These are phyloP conservation scores for Lecanicillium sp. DNA, from an alignment of 2,329 filamentous ascomycete species.

Conservation along the genomic window DNA sequence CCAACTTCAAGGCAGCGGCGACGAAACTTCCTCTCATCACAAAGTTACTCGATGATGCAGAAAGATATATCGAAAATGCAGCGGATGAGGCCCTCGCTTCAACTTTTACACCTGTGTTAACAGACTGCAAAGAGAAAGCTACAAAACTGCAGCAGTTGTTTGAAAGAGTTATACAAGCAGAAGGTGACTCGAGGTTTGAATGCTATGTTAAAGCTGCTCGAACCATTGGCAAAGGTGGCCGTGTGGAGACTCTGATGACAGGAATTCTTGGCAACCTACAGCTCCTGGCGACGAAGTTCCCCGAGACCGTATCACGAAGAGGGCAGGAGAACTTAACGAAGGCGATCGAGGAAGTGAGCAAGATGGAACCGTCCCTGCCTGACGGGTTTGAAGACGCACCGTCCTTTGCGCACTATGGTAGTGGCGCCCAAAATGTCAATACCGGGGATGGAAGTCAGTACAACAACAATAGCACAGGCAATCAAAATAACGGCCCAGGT, in stretches of 20 bases:
- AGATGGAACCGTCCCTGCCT: not conserved
- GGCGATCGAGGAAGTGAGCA: not conserved
- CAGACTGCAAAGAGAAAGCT: slow-evolving; percentile 15
- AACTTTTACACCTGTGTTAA: slow-evolving; percentile 11
- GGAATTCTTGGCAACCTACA: slow-evolving; percentile 19
- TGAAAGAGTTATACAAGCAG: slow-evolving; percentile 11
- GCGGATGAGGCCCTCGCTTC: slow-evolving; percentile 1
- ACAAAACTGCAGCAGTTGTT: slow-evolving; percentile 13
- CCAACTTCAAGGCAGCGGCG: slow-evolving; percentile 17
- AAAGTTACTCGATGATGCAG: slow-evolving; percentile 12
- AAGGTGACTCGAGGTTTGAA: slow-evolving; percentile 10
- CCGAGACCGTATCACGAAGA: slow-evolving; percentile 4
- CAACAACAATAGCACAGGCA: not conserved
- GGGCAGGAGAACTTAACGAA: not conserved
- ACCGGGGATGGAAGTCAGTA: slow-evolving; percentile 1
- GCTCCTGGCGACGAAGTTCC: slow-evolving; percentile 12
- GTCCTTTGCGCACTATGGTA: not conserved
- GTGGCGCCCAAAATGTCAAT: slow-evolving; percentile 1
- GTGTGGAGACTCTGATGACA: slow-evolving; percentile 18
- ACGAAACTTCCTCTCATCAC: slow-evolving; percentile 16
- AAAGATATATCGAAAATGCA: slow-evolving; percentile 1
- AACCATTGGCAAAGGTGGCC: slow-evolving; percentile 14
- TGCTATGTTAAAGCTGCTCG: slow-evolving; percentile 14
- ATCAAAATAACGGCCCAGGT: slow-evolving; percentile 1
- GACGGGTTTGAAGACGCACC: not conserved